Percentiles rank a stretch among this genome's conserved stretches.
phyloP scores from a whole-genome alignment of 129 eudicot genomes.

The Saposhnikovia divaricata region DNA sequence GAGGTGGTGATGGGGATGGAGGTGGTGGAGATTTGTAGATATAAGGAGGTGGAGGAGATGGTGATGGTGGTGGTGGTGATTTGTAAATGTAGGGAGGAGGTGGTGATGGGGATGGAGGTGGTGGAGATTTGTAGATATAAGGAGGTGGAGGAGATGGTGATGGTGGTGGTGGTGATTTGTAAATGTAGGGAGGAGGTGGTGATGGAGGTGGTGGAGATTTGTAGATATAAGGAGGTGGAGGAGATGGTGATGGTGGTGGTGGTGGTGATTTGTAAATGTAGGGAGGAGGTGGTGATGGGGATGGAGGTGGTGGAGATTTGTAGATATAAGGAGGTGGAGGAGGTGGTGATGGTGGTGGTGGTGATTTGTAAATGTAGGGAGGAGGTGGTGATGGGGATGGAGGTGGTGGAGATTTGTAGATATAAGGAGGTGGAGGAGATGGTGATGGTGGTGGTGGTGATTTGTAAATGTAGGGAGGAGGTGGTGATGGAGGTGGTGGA shows the following conservation, averaged over 20 bases:
- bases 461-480: background rate
- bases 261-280: no score
- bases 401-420: no score
- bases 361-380: no score
- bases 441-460: slow-evolving; percentile 1
- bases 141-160: background rate
- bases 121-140: background rate
- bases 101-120: background rate
- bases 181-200: background rate
- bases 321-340: background rate
- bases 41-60: background rate
- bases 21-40: background rate
- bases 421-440: no score
- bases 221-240: no score
- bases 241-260: background rate
- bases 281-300: background rate
- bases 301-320: background rate
- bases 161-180: no score
- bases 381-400: no score
- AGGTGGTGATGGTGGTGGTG: background rate
- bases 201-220: background rate
- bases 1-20: background rate
- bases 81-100: background rate
- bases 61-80: background rate
- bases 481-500: background rate